Base-by-base conservation (phyloP, 2,329 filamentous ascomycete genomes). In the Xylaria sp. region DNA sequence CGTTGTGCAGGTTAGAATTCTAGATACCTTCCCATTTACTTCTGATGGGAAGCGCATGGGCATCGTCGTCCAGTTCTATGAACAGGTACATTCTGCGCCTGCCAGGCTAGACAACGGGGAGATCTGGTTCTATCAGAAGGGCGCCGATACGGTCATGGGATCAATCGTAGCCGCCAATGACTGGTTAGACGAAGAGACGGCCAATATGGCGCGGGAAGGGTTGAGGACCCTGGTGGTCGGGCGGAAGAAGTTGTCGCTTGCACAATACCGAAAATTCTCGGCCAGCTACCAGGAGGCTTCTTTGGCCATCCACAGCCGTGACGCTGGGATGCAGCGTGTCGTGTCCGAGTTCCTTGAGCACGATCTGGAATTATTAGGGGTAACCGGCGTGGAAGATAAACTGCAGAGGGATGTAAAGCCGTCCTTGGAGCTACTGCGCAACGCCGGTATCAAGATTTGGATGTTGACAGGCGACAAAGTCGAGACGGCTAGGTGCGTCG, bases 401-500 rank as follows among this genome's bases (percentile, higher is more conserved):
- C 83, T 99, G 11, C 94, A 99, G 71, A 88, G 87, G 59, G 92
- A 97, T 67, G 94, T 99, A 67, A 99, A 97, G 71, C 90, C 93
- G 1, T 96, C 92, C 0, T 80, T 99, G 5, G 95, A 99, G 72
- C 84, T 99, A 4, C 83, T 99, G 48, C 90, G 94, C 62, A 99
- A 99, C 66, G 94, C 94, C 0, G 94, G 94, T 21, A 94, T 99
- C 75, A 97, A 97, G 73, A 97, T 99, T 46, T 99, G 94, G 94
- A 99, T 99, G 94, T 79, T 99, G 70, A 99, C 94, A 0, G 94
- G 94, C 43, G 94, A 99, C 79, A 99, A 99, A 74, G 91, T 99
- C 2, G 94, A 99, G 74, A 99, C 94, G 13, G 94, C 94, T 16
- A 87, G 94, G 34, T 99, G 94, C 72, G 93, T 99, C 11, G 95